Base-by-base conservation (phyloP, 345 rosid genomes). In the Eucalyptus cladocalyx region DNA sequence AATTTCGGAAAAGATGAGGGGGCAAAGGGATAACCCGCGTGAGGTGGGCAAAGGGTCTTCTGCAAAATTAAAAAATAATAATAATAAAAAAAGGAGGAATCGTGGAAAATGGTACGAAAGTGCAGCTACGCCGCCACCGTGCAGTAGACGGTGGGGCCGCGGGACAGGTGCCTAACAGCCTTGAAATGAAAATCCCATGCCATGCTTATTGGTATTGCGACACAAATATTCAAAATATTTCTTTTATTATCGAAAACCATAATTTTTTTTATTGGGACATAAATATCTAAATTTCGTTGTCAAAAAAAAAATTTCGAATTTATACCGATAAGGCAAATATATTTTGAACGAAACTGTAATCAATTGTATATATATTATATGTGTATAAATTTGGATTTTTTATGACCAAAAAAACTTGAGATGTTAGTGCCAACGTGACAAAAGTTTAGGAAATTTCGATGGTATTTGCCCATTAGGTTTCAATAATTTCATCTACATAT, bases 351-450 rank as follows among this genome's bases (percentile, higher is more conserved):
- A 24, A 56, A 56, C 1, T 9, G 2, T 26, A 24, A 56, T 56
- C 1, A 3, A 56, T 10, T 1, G 3, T 10, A 9, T 56, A 56
- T 24, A 56, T 5, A 6, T 24, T 1, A 24, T 11, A 24, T 9
- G 13, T 24, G 6, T 56, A 11, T 56, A 9, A 56, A 23, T 56
- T 56, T 56, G 0, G 0, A 21, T 53, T 53, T 53, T 53, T 21
- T 8, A 0, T 4, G 26, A 53, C 26, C 0, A 24, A 24, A 26
- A 21, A 56, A 24, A 26, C 3, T 24, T 1, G 62, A 56, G 62
- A 24, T 56, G 5, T 0, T 56, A 5, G 13, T 56, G 6, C 13
- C 3, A 24, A 9, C 5, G 1, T 23, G 30, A 0, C 5, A 23
- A 56, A 10, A 56, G 3, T 56, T 23, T 10, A 2, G 6, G 62